Evolutionary conservation across 306 rosid species (phyloP), one percentile per base, ranked within the genome.

Genomic region (Fragaria vesca): DNA sequence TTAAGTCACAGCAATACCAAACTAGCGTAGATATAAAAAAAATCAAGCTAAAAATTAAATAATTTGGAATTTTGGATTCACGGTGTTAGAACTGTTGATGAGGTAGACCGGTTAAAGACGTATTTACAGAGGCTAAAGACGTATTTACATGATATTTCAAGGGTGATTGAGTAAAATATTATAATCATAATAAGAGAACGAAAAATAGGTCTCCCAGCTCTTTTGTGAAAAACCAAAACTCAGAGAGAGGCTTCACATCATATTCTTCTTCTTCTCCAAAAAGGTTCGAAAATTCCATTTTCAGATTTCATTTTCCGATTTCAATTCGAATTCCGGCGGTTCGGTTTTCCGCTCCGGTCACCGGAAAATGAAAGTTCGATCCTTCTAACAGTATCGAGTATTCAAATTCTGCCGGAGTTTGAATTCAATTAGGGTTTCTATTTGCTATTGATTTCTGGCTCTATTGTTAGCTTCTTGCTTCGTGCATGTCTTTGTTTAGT

Each of bases 361-460:
- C 48, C 40, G 57, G 36, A 69, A 67, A 60, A 4, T 28, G 43
- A 32, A 69, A 12, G 8, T 5, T 34, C 26, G 36, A 30, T 28
- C 0, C 47, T 70, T n/a, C 9, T 32, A 32, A 63, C 0, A 1
- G 2, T 63, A 6, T 30, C 69, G 12, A 32, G 43, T 15, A 2
- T 62, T 62, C 8, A 38, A 3, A 43, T 18, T 58, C 17, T 52
- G 7, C 16, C 24, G 4, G 4, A 13, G 18, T 32, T 34, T 75
- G 13, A 46, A 30, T 46, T 17, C 1, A 2, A 17, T 68, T 77
- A 77, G 47, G 75, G 80, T 28, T 77, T 26, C 30, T 38, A 26
- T 68, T 40, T 28, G 72, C 16, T 75, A 17, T 43, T 45, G 74
- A 74, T 66, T 58, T 20, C 28, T 55, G 78, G 40, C 50, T 73